A percentile compares a stretch with the other conserved stretches of the same genome.
Conservation (phyloP, 768 basidiomycete species). For the Naganishia antarctica region DNA sequence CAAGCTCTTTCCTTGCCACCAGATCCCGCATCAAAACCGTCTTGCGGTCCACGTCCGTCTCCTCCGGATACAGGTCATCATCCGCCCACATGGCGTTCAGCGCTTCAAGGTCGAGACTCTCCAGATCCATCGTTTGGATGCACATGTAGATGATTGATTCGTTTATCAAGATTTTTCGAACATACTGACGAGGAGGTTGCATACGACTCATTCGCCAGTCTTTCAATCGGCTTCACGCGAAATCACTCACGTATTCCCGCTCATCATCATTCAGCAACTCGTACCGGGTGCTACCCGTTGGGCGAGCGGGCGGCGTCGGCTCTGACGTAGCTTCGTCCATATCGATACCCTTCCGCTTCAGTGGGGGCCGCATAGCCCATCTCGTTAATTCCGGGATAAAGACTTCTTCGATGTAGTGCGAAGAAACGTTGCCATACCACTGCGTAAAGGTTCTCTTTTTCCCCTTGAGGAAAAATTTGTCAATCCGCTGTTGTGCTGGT, state of each 20-base stretch:
- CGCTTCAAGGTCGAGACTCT: background rate
- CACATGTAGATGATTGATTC: slow-evolving; percentile 20
- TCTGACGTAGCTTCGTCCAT: background rate
- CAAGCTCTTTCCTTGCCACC: slow-evolving; percentile 7
- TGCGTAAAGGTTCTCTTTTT: background rate
- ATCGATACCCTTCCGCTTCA: background rate
- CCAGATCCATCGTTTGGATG: background rate
- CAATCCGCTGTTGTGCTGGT: slow-evolving; percentile 34
- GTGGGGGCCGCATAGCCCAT: slow-evolving; percentile 32
- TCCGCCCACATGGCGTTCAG: background rate
- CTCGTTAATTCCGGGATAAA: slow-evolving; percentile 38
- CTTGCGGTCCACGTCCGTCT: slow-evolving; percentile 4
- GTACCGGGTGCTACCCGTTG: slow-evolving; percentile 35
- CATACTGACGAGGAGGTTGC: background rate
- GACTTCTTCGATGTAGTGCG: slow-evolving; percentile 29
- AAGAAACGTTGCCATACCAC: slow-evolving; percentile 33
- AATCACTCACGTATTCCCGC: slow-evolving; percentile 18
- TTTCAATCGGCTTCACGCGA: background rate
- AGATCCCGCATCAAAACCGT: slow-evolving; percentile 11
- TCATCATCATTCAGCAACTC: slow-evolving; percentile 21
- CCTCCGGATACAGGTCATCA: slow-evolving; percentile 2
- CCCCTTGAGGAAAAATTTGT: slow-evolving; percentile 29
- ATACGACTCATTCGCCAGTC: background rate
- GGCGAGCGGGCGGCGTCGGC: slow-evolving; percentile 24
- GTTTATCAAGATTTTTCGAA: slow-evolving; percentile 3